Evolutionary conservation across 1,139 yeast genomes (phyloP).

Genomic region (Saccharomyces pastorianus): DNA sequence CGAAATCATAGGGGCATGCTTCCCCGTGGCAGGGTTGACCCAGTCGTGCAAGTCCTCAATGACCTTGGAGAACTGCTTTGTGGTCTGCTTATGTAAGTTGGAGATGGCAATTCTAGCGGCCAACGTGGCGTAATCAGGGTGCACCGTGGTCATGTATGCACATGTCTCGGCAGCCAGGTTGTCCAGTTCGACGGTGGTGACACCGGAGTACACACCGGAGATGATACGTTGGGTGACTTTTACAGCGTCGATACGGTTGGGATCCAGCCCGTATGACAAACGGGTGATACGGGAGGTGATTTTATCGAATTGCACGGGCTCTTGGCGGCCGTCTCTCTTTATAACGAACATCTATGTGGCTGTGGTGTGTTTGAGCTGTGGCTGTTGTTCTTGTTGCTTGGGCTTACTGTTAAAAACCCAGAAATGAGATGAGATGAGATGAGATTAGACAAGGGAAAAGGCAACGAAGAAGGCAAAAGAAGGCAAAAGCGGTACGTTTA

Average conservation of each 20-base stretch:
- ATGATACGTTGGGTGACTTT: slow-evolving; percentile 84
- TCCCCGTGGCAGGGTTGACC: slow-evolving; percentile 64
- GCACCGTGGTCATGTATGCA: slow-evolving; percentile 94
- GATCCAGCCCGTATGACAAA: slow-evolving; percentile 75
- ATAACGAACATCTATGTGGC: slow-evolving; percentile 12
- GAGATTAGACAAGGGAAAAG: background rate
- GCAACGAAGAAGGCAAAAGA: background rate
- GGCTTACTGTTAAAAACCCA: background rate
- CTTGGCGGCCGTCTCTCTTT: slow-evolving; percentile 72
- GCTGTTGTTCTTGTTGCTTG: background rate
- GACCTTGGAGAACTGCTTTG: slow-evolving; percentile 79
- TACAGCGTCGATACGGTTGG: slow-evolving; percentile 78
- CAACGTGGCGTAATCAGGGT: slow-evolving; percentile 91
- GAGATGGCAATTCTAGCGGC: slow-evolving; percentile 97
- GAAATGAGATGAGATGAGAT: background rate
- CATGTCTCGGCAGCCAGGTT: slow-evolving; percentile 98
- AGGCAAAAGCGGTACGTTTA: background rate
- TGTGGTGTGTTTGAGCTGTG: background rate
- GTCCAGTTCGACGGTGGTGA: slow-evolving; percentile 87
- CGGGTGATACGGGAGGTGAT: slow-evolving; percentile 59
- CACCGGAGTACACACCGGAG: slow-evolving; percentile 91
- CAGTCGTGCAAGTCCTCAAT: slow-evolving; percentile 59
- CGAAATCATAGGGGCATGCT: slow-evolving; percentile 74
- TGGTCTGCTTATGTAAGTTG: slow-evolving; percentile 91
- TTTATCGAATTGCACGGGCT: slow-evolving; percentile 76